These are phyloP conservation scores for Saccharomycopsis hybrid DNA, from an alignment of 1,139 yeast species.

Conservation along the genomic window DNA sequence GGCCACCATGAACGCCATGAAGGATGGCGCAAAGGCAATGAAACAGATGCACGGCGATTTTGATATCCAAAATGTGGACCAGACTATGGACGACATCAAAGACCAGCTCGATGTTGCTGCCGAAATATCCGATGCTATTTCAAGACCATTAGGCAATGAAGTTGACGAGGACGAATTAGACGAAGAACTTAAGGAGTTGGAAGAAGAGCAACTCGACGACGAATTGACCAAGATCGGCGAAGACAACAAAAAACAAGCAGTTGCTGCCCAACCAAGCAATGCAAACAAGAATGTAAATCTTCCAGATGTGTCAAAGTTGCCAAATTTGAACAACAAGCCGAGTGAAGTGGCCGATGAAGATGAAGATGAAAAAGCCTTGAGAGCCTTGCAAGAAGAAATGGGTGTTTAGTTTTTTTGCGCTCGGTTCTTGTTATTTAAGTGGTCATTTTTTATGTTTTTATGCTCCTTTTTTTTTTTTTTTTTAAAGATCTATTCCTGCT, in stretches of 20 bases:
- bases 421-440: neutral
- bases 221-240: conserved; percentile 45
- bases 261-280: neutral
- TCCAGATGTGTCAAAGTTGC: conserved; percentile 35
- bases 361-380: conserved; percentile 87
- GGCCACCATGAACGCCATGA: conserved; percentile 98
- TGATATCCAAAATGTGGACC: conserved; percentile 93
- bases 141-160: conserved; percentile 83
- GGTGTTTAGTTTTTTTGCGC: conserved; percentile 35
- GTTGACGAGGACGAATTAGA: conserved; percentile 67
- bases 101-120: conserved; percentile 95
- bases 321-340: conserved; percentile 9
- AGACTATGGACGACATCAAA: conserved; percentile 97
- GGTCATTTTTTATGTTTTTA: too few relatives aligned
- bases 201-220: conserved; percentile 69
- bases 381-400: conserved; percentile 91
- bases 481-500: too few relatives aligned
- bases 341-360: conserved; percentile 51
- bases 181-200: conserved; percentile 81
- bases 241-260: conserved; percentile 27
- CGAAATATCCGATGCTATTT: conserved; percentile 92
- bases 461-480: too few relatives aligned
- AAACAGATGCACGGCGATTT: conserved; percentile 92
- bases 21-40: conserved; percentile 96
- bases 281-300: conserved; percentile 29